Evolutionary conservation across 2,329 filamentous ascomycete genomes (phyloP), one percentile per base, ranked within the genome.

Genomic region (Pestalotiopsis sp.): DNA sequence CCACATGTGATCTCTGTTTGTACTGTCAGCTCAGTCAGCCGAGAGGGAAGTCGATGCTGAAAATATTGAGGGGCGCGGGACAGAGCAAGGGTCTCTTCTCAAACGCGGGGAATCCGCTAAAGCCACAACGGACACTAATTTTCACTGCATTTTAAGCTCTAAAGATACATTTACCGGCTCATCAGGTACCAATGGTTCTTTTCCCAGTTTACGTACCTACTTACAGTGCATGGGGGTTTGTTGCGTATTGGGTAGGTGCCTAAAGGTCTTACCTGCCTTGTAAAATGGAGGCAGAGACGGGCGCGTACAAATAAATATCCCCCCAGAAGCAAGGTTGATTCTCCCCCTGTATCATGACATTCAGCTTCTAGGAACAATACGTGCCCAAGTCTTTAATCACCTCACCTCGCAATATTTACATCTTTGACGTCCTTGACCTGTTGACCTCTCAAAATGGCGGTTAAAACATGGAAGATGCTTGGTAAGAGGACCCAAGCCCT

Each of bases 401-500:
- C 25, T 25, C 58, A 61, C 13, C 1, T 1, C 20, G 31, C 13
- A 62, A 25, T 39, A 14, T 41, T 14, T 14, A 25, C 59, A 62
- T 49, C 17, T 67, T 67, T n/a, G 58, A 67, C 39, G 14, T 56
- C 39, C 56, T 67, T 25, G 2, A 20, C 36, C 56, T 52, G 12
- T 70, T 71, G 71, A n/a, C 63, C 45, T 17, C 13, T 14, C 27
- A 64, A 64, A 49, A 64, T 64, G 61, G 61, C n/a, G 17, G 38
- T 23, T 3, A 71, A 67, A 58, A 69, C 66, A 36, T 71, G 69
- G 69, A n/a, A 49, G 25, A 64, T 64, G 61, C 61, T 64, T 64
- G 61, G 61, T 64, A 52, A 64, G 59, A 13, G n/a, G 38, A 52
- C 38, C 38, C 17, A 27, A 49, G 38, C 20, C 61, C 38, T 49